phyloP scores from a whole-genome alignment of 1,139 yeast genomes.

The Debaryomyces subglobosus region DNA sequence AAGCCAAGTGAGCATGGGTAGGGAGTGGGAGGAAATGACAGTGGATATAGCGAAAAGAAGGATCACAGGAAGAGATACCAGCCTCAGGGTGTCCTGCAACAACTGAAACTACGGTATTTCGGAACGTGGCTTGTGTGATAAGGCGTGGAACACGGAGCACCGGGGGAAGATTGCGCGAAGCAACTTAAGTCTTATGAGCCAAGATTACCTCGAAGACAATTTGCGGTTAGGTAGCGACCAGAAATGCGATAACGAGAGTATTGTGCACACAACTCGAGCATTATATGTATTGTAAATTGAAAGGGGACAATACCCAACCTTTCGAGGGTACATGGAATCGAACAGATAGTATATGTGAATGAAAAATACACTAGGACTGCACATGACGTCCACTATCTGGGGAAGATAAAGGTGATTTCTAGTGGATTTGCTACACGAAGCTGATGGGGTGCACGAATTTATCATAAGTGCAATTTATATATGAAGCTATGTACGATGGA shows the following conservation, averaged over 20 bases:
- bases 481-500: not conserved
- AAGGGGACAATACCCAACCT: not conserved
- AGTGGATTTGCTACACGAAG: not conserved
- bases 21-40: not conserved
- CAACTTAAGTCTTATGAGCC: not conserved
- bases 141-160: not conserved
- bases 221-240: slow-evolving; percentile 1
- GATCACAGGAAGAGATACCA: not conserved
- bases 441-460: not conserved
- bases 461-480: not conserved
- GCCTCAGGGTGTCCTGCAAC: not conserved
- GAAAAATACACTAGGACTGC: not conserved
- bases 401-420: not conserved
- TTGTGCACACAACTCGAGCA: not conserved
- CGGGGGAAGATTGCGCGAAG: not conserved
- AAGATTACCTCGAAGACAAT: not conserved
- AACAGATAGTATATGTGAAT: not conserved
- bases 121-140: not conserved
- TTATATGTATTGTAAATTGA: not conserved
- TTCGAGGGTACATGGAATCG: not conserved
- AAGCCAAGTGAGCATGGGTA: not conserved
- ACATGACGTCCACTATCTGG: not conserved
- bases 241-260: not conserved
- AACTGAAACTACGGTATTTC: not conserved
- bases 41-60: not conserved